A percentile compares a stretch with the other conserved stretches of the same genome.
Conservation (phyloP, 495 filamentous ascomycete species). For the Annulohypoxylon nitens region DNA sequence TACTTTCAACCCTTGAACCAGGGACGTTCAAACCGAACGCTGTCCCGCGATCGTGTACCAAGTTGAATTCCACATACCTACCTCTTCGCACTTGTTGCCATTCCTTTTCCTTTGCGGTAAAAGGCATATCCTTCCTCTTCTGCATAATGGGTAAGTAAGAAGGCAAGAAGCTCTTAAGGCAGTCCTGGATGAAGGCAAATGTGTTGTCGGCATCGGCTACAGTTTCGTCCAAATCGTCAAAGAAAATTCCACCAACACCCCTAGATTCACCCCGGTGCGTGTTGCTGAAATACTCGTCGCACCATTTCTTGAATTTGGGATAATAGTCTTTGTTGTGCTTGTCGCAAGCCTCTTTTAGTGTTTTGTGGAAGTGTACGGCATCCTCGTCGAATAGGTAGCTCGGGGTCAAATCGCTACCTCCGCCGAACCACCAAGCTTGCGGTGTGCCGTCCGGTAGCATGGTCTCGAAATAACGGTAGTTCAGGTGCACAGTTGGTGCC, state of each 20-base stretch:
- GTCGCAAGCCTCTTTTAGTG: conserved; percentile 93
- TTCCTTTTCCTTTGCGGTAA: conserved; percentile 83
- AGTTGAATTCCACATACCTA: conserved; percentile 97
- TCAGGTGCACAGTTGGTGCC: conserved; percentile 97
- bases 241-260: conserved; percentile 97
- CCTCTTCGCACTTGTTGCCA: conserved; percentile 97
- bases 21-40: conserved; percentile 95
- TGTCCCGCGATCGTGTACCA: conserved; percentile 96
- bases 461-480: conserved; percentile 99
- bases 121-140: conserved; percentile 90
- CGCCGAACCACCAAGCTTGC: conserved; percentile 97
- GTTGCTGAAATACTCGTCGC: conserved; percentile 95
- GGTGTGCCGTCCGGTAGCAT: conserved; percentile 77
- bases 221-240: conserved; percentile 92
- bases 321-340: conserved; percentile 94
- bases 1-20: conserved; percentile 91
- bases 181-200: conserved; percentile 90
- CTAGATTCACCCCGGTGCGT: conserved; percentile 91
- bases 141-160: conserved; percentile 91
- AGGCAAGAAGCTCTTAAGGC: conserved; percentile 87
- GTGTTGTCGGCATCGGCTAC: conserved; percentile 86
- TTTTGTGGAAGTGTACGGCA: conserved; percentile 94
- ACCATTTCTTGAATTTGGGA: conserved; percentile 97
- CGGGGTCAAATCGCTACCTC: conserved; percentile 93
- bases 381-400: conserved; percentile 97